Evolutionary conservation across 768 basidiomycete species (phyloP).

Genomic region (Gautieria morchelliformis): DNA sequence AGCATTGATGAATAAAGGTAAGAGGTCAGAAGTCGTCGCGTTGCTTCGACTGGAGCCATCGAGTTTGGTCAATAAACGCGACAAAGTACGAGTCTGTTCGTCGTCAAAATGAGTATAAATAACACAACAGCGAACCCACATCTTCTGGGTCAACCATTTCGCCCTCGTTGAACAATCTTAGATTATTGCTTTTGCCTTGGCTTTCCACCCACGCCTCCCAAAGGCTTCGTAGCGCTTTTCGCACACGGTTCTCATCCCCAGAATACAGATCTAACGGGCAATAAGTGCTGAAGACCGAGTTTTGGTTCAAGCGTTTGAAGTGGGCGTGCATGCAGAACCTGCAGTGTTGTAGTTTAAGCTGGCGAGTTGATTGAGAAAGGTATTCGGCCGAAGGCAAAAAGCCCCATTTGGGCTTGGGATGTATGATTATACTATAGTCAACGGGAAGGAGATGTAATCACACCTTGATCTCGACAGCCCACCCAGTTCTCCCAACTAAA

Average conservation of each 20-base stretch:
- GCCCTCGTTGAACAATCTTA: slow-evolving; percentile 70
- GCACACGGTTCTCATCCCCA: slow-evolving; percentile 46
- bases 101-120: not conserved
- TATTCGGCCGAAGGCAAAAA: slow-evolving; percentile 64
- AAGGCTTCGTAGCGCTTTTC: slow-evolving; percentile 54
- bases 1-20: slow-evolving; percentile 36
- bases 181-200: slow-evolving; percentile 65
- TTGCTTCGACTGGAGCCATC: slow-evolving; percentile 25
- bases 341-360: slow-evolving; percentile 64
- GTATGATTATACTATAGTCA: not conserved
- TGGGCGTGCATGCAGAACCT: slow-evolving; percentile 86
- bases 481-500: slow-evolving; percentile 52
- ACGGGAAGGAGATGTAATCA: slow-evolving; percentile 20
- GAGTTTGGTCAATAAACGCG: slow-evolving; percentile 8
- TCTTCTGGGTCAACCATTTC: slow-evolving; percentile 45
- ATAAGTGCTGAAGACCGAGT: slow-evolving; percentile 37
- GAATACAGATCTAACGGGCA: slow-evolving; percentile 93
- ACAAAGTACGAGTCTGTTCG: slow-evolving; percentile 4
- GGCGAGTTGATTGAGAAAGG: slow-evolving; percentile 48
- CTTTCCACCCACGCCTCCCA: slow-evolving; percentile 66
- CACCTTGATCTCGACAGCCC: slow-evolving; percentile 95
- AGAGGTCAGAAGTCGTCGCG: not conserved
- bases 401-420: slow-evolving; percentile 86
- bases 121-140: slow-evolving; percentile 29
- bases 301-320: slow-evolving; percentile 33